Evolutionary conservation across 441 rosid genomes (phyloP), one percentile per base, ranked within the genome.

Genomic region (Gossypium laxum): DNA sequence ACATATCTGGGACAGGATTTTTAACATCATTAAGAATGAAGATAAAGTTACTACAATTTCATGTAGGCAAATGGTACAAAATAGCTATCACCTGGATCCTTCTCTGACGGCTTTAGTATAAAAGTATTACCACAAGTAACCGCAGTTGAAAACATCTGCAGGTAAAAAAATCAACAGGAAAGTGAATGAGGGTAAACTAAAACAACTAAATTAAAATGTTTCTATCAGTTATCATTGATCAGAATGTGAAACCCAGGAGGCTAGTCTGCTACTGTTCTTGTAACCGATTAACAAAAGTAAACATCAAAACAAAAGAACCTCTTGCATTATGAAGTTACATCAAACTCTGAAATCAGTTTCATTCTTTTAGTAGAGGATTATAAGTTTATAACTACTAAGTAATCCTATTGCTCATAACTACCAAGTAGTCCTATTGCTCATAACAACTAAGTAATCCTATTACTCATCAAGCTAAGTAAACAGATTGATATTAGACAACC

Each of bases 71-170:
- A 26, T 26, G 14, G 22, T 26, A 11, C 2, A 11, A 67, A 66
- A 48, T 66, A 66, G 32, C 24, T 22, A 26, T 69, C 75, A 88
- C 98, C 98, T 0, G 98, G 97, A 79, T 89, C 97, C 85, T 88
- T 91, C 82, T 93, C 98, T 4, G 97, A 89, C 72, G 97, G 98
- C 88, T 93, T 93, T 41, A 91, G 77, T 71, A 93, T 82, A 86
- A 81, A 89, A 32, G 97, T 93, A 78, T 93, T 93, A 26, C 98
- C 98, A 77, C 98, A 88, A 18, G 98, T 87, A 72, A 87, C 87
- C 3, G 97, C 97, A 78, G 91, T 59, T 0, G 98, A 96, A 71
- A 91, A 91, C 98, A 93, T 93, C 98, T 93, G 90, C 82, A 81
- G 32, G 26, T 18, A 55, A 56, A 69, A 30, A 70, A 65, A 0